Conservation (phyloP, 306 rosid genomes). For the Lagenaria siceraria region DNA sequence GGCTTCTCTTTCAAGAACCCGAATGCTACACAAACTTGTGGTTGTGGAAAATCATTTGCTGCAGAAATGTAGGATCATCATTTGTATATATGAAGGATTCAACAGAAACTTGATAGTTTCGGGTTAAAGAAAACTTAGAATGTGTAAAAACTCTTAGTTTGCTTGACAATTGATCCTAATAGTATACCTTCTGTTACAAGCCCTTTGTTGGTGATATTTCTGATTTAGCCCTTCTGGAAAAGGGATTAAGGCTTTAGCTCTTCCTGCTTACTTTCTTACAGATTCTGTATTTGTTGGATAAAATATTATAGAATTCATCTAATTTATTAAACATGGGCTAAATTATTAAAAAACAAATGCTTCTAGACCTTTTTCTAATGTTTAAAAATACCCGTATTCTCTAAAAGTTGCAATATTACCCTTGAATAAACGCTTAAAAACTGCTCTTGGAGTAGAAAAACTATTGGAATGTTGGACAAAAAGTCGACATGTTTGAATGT, state of each 20-base stretch:
- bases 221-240: background rate
- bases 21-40: constrained; percentile 91
- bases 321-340: background rate
- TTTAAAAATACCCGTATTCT: too few relatives aligned
- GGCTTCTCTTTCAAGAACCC: constrained; percentile 96
- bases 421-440: too few relatives aligned
- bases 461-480: background rate
- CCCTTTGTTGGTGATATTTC: background rate
- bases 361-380: too few relatives aligned
- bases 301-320: background rate
- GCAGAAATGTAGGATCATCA: constrained; percentile 54
- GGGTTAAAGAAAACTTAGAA: background rate
- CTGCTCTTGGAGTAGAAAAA: too few relatives aligned
- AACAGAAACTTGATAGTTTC: background rate
- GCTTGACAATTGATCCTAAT: background rate
- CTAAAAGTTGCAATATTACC: too few relatives aligned
- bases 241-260: background rate
- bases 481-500: too few relatives aligned
- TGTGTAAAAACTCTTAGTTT: background rate
- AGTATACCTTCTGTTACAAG: background rate
- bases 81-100: constrained; percentile 16
- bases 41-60: constrained; percentile 93
- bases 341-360: too few relatives aligned
- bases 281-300: background rate
- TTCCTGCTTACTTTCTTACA: too few relatives aligned